These are phyloP conservation scores for Rhizophagus clarus DNA, from an alignment of 192 early-diverging fungal genomes.

Conservation along the genomic window DNA sequence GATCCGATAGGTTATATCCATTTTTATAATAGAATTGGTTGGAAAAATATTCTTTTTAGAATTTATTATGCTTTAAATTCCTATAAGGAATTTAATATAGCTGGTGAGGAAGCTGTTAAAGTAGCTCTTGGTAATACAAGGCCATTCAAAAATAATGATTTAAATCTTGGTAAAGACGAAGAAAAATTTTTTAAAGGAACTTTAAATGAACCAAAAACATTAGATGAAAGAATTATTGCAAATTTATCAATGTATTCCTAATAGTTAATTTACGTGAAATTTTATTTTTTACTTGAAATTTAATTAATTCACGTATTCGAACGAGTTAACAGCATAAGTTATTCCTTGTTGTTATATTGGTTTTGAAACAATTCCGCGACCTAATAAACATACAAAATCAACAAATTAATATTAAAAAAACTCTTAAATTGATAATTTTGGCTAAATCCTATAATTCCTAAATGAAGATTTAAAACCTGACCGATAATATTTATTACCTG, in stretches of 20 bases:
- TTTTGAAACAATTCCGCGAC: slow-evolving; percentile 17
- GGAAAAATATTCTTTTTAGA: slow-evolving; percentile 45
- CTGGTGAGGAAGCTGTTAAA: slow-evolving; percentile 49
- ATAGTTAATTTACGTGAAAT: background rate
- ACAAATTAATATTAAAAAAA: background rate
- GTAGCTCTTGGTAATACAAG: slow-evolving; percentile 59
- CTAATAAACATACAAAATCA: background rate
- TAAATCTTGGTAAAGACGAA: slow-evolving; percentile 43
- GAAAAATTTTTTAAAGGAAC: slow-evolving; percentile 40
- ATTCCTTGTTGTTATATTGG: slow-evolving; percentile 1
- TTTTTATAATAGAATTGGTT: slow-evolving; percentile 42
- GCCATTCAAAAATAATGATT: slow-evolving; percentile 44
- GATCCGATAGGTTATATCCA: slow-evolving; percentile 37
- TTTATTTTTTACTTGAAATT: background rate
- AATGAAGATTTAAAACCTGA: no score
- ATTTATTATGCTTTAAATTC: slow-evolving; percentile 47
- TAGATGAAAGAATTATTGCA: slow-evolving; percentile 21
- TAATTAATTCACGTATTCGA: background rate
- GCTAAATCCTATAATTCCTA: no score
- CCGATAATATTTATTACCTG: slow-evolving; percentile 57
- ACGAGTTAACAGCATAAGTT: background rate
- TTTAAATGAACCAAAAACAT: slow-evolving; percentile 2
- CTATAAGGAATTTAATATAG: slow-evolving; percentile 48
- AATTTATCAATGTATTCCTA: slow-evolving; percentile 4
- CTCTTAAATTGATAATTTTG: no score